Conservation (phyloP, 73 alveolate genomes). For the Tetrahymena elliotti region DNA sequence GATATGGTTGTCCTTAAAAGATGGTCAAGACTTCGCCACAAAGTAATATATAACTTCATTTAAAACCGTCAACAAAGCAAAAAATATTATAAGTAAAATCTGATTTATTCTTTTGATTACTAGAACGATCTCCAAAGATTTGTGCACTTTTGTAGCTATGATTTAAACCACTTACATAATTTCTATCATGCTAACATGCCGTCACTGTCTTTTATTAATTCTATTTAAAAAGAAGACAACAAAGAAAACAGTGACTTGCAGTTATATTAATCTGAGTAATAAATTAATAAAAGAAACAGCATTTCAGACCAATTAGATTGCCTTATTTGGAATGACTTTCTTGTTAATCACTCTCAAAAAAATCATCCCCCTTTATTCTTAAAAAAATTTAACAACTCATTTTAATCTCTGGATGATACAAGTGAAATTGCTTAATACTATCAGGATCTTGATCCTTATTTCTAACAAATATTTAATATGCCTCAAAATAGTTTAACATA, state of each 20-base stretch:
- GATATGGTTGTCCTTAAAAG: neutral
- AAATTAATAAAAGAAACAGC: neutral
- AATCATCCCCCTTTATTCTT: neutral
- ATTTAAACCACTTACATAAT: neutral
- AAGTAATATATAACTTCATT: neutral
- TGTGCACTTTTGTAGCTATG: neutral
- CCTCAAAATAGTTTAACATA: neutral
- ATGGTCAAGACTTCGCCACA: neutral
- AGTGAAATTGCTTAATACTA: neutral
- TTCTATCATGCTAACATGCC: neutral
- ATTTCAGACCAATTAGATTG: neutral
- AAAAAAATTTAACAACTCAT: neutral
- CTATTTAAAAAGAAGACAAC: neutral
- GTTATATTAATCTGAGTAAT: neutral
- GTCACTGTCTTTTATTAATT: neutral
- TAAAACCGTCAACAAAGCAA: neutral
- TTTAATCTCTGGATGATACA: neutral
- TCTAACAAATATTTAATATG: no score
- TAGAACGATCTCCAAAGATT: neutral
- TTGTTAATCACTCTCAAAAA: neutral
- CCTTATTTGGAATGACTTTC: neutral
- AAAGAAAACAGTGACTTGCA: neutral
- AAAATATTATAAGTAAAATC: neutral
- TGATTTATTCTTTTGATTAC: neutral
- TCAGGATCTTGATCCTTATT: neutral